Base-by-base conservation (phyloP, 2,329 filamentous ascomycete genomes). In the Graphilbum fragrans region DNA sequence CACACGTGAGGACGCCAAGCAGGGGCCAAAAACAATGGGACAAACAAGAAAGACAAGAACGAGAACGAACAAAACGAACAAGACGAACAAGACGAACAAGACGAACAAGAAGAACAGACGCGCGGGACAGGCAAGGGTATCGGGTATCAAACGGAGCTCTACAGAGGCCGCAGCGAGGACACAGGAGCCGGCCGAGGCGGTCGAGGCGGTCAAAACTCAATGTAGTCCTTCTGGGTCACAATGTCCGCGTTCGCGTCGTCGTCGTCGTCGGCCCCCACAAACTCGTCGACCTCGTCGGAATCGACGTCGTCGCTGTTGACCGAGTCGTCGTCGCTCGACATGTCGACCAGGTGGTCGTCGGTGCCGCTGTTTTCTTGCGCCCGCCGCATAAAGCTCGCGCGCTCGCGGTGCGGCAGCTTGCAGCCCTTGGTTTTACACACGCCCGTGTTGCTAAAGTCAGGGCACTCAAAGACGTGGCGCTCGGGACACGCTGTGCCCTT, bases 401-500 rank as follows among this genome's bases (percentile, higher is more conserved):
- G 80, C 64, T 92, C 85, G 58, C 90, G 77, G 64, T 98, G 92
- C 45, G 79, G 82, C 41, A 94, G 73, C 58, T 82, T 83, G 68
- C 90, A 96, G 50, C 80, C 79, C 61, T 80, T 78, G 58, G 74
- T 78, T 58, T 78, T 79, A 74, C 92, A 98, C 47, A 70, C 68
- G 53, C 90, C 90, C 46, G 76, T 86, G 63, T 94, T 94, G 72
- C 86, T 85, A 67, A 93, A 95, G 59, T 94, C 84, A 47, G 92
- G 90, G 61, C 92, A 96, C 61, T 96, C 90, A 63, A 82, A 82
- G 44, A 90, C 82, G 65, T 98, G 92, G 46, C 87, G 82, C 49
- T 92, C 78, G 45, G 75, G 63, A 62, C 92, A 96, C 42, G 70
- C 63, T 42, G 73, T 71, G 46, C 90, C 92, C 58, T 83, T 84